A percentile compares a stretch with the other conserved stretches of the same genome.
phyloP scores from a whole-genome alignment of 768 basidiomycete genomes.

The Hydnomerulius pinastri region DNA sequence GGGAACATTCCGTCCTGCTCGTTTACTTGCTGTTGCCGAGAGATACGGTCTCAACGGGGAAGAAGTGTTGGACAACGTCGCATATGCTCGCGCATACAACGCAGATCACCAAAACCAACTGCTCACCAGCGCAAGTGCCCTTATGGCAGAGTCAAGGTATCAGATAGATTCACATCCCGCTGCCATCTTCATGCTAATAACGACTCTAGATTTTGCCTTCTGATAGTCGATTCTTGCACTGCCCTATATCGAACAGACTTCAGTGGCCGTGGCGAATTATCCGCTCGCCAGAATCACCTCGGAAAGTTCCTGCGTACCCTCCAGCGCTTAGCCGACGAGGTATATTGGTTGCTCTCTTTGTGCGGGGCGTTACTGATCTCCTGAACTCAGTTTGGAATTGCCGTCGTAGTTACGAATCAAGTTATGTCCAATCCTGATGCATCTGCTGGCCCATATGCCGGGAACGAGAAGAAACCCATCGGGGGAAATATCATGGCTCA shows the following conservation, averaged over 20 bases:
- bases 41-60: slow-evolving; percentile 96
- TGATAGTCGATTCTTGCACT: slow-evolving; percentile 96
- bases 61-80: slow-evolving; percentile 97
- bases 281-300: slow-evolving; percentile 92
- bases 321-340: slow-evolving; percentile 95
- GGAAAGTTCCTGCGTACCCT: slow-evolving; percentile 94
- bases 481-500: slow-evolving; percentile 99
- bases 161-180: slow-evolving; percentile 23
- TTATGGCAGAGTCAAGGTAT: slow-evolving; percentile 98
- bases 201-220: slow-evolving; percentile 78
- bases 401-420: slow-evolving; percentile 96
- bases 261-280: slow-evolving; percentile 91
- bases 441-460: slow-evolving; percentile 82
- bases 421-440: slow-evolving; percentile 99
- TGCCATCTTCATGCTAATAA: slow-evolving; percentile 8
- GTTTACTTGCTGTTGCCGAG: slow-evolving; percentile 92
- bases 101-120: slow-evolving; percentile 95
- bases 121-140: slow-evolving; percentile 89
- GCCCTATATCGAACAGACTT: slow-evolving; percentile 96
- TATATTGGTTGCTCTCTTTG: slow-evolving; percentile 36
- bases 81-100: slow-evolving; percentile 98
- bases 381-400: slow-evolving; percentile 82
- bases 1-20: slow-evolving; percentile 96
- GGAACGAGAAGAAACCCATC: slow-evolving; percentile 97
- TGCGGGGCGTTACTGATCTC: slow-evolving; percentile 3